Conservation (phyloP, 78 protist species). For the Speleostelium caveatum region DNA sequence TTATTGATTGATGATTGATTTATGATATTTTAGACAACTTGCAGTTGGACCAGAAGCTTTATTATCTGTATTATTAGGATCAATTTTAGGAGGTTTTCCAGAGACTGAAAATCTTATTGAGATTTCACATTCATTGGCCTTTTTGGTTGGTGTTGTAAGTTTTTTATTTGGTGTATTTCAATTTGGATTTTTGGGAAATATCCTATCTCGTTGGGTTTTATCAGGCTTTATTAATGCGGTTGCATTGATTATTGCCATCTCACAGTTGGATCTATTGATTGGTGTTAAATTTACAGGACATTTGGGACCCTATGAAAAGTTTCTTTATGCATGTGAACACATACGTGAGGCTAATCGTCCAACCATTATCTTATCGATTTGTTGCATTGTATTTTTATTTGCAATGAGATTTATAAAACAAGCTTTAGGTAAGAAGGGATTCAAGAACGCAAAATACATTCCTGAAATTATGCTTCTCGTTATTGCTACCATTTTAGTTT, state of each 20-base stretch:
- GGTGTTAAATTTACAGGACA: conserved; percentile 1
- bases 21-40: conserved; percentile 30
- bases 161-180: conserved; percentile 74
- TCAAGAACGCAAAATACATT: conserved; percentile 62
- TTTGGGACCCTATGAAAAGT: conserved; percentile 61
- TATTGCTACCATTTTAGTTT: conserved; percentile 15
- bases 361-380: conserved; percentile 44
- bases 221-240: conserved; percentile 81
- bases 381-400: conserved; percentile 62
- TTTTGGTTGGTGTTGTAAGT: conserved; percentile 66
- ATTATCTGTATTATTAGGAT: conserved; percentile 61
- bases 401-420: conserved; percentile 67
- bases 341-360: conserved; percentile 13
- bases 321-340: conserved; percentile 28
- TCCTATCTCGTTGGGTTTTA: conserved; percentile 69
- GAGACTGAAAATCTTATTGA: not conserved
- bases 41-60: conserved; percentile 83
- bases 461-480: conserved; percentile 75
- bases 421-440: conserved; percentile 4
- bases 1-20: not conserved
- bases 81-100: conserved; percentile 2
- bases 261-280: conserved; percentile 60
- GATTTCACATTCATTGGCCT: conserved; percentile 40
- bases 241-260: conserved; percentile 71
- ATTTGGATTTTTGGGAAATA: conserved; percentile 74